Evolutionary conservation across 345 rosid species (phyloP).

Genomic region (Salix purpurea): DNA sequence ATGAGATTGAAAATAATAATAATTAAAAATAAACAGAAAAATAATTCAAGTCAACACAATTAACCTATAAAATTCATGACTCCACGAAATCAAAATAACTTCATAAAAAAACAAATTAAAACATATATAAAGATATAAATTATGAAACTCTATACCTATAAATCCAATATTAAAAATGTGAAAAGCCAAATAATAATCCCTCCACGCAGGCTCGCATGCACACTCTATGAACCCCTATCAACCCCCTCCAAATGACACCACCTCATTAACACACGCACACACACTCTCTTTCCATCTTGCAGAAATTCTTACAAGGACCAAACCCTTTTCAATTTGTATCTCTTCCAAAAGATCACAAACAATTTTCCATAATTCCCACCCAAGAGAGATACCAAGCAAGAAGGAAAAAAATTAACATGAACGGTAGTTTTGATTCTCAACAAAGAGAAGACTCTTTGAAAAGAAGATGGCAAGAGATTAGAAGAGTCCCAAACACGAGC

Average conservation of each 20-base stretch:
- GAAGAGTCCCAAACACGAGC: slow-evolving; percentile 16
- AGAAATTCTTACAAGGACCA: slow-evolving; percentile 19
- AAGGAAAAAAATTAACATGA: slow-evolving; percentile 21
- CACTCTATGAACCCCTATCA: not conserved
- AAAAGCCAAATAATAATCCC: too few relatives aligned
- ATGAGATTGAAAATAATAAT: too few relatives aligned
- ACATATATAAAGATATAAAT: too few relatives aligned
- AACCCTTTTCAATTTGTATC: slow-evolving; percentile 21
- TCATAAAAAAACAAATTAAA: too few relatives aligned
- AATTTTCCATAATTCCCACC: not conserved
- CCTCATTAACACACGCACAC: not conserved
- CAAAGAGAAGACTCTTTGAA: slow-evolving; percentile 46
- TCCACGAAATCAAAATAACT: too few relatives aligned
- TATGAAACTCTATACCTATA: too few relatives aligned
- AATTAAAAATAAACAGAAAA: too few relatives aligned
- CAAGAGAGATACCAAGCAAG: not conserved
- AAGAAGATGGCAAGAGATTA: slow-evolving; percentile 45
- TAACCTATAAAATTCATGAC: too few relatives aligned
- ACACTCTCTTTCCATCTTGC: slow-evolving; percentile 5
- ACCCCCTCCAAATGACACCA: too few relatives aligned
- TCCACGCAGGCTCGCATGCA: not conserved
- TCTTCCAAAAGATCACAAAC: not conserved
- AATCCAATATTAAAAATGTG: too few relatives aligned
- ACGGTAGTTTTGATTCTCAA: slow-evolving; percentile 42
- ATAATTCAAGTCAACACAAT: too few relatives aligned